Evolutionary conservation across 306 rosid species (phyloP), one percentile per base, ranked within the genome.

Genomic region (Quercus suber): DNA sequence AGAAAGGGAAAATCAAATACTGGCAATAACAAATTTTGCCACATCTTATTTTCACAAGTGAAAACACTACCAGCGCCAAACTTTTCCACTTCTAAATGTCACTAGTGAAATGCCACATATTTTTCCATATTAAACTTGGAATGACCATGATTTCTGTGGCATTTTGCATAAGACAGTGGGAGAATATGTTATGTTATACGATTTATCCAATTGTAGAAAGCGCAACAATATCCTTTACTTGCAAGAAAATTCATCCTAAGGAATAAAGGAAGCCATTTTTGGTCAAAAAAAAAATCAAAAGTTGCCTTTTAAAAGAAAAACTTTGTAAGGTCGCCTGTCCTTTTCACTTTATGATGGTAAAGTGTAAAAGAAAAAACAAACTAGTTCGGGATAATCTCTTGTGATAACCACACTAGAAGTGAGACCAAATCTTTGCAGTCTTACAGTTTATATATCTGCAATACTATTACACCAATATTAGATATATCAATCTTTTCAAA

Each of bases 211-310:
- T 31, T 23, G 14, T 23, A 37, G 30, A 74, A 72, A 65, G 69
- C 41, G 5, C 49, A 18, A 8, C 20, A 23, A 20, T 65, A 61
- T 41, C 71, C 65, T 55, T 4, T 55, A 13, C 37, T n/a, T 55
- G 25, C 67, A 69, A 72, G 88, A 73, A 85, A 81, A 85, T 81
- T 78, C 88, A 61, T 60, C 55, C 45, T 30, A 49, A 45, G 49
- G 18, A 49, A 61, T 52, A 19, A 55, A 80, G 41, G 80, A 55
- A 23, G 53, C 76, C 20, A 23, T 27, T 43, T 69, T 53, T 63
- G 67, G 30, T 21, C 69, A 35, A 25, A 11, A 37, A 37, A 37
- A 37, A 7, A 37, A 28, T 28, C 45, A 37, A 37, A 37, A 37
- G 45, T 37, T 37, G 0, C 11, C 45, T 37, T 37, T 37, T 1